A percentile compares a stretch with the other conserved stretches of the same genome.
These are phyloP conservation scores for Ilex asprella DNA, from an alignment of 257 asterid genomes.

Conservation along the genomic window DNA sequence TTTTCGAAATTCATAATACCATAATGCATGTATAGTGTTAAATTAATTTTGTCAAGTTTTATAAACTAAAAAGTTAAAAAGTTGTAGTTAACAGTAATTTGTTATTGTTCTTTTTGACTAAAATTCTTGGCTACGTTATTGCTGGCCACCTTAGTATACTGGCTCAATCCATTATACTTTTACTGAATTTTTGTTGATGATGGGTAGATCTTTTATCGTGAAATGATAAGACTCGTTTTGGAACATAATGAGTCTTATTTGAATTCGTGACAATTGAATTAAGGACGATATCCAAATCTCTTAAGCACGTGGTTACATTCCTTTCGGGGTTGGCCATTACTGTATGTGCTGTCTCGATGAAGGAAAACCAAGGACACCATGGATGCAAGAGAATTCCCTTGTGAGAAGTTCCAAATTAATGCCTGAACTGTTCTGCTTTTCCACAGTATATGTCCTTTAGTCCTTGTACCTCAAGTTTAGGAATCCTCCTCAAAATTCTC, in stretches of 20 bases:
- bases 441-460: conserved; percentile 37
- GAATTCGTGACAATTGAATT: no score
- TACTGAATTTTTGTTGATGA: no score
- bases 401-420: conserved; percentile 38
- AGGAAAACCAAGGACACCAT: conserved; percentile 19
- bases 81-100: conserved; percentile 2
- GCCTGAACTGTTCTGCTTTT: conserved; percentile 15
- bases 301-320: conserved; percentile 42
- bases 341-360: conserved; percentile 44
- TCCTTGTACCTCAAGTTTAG: conserved; percentile 36
- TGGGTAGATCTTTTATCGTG: no score
- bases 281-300: conserved; percentile 15
- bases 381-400: conserved; percentile 39
- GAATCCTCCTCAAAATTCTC: conserved; percentile 46
- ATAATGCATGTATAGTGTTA: no score
- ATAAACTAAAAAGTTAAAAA: no score
- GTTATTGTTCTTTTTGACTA: conserved; percentile 6
- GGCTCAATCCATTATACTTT: no score
- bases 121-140: not conserved
- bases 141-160: no score
- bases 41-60: no score
- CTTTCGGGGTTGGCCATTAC: conserved; percentile 51
- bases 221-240: no score
- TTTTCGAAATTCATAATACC: no score
- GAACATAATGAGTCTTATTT: no score